Conservation (phyloP, 2,329 filamentous ascomycete genomes). For the Ceratocystis lukuohia region DNA sequence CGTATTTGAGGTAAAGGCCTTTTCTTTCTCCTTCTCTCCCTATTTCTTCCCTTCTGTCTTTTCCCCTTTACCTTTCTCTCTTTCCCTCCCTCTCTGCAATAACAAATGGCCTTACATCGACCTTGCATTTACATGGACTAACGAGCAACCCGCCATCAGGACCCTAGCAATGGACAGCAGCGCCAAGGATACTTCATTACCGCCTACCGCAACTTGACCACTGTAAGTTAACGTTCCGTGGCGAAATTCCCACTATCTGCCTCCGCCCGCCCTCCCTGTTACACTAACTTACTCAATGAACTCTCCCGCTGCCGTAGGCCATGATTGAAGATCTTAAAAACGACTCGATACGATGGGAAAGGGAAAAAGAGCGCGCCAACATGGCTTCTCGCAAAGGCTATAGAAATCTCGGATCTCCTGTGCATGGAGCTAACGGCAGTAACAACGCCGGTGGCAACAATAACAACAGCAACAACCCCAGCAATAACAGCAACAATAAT, state of each 20-base stretch:
- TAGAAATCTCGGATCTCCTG: conserved; percentile 13
- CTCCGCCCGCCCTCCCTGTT: conserved; percentile 10
- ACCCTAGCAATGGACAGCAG: conserved; percentile 43
- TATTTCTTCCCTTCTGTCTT: no score
- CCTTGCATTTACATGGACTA: not conserved
- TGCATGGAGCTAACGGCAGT: not conserved
- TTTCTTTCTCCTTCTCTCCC: not conserved
- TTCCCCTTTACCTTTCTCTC: not conserved
- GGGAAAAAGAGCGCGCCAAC: conserved; percentile 41
- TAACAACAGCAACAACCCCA: not conserved
- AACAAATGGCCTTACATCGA: not conserved
- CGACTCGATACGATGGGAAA: conserved; percentile 49
- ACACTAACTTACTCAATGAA: not conserved
- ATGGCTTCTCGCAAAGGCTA: conserved; percentile 12
- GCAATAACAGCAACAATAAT: not conserved
- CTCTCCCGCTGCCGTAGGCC: conserved; percentile 30
- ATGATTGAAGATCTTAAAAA: conserved; percentile 52
- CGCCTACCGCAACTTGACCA: conserved; percentile 65
- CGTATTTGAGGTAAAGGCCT: conserved; percentile 52
- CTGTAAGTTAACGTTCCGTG: conserved; percentile 38
- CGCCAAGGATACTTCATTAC: conserved; percentile 65
- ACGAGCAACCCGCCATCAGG: conserved; percentile 28
- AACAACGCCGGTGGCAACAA: not conserved
- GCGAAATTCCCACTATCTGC: not conserved
- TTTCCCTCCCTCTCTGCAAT: conserved; percentile 1